Base-by-base conservation (phyloP, 176 grass and related monocot genomes). In the Cenchrus americanus region DNA sequence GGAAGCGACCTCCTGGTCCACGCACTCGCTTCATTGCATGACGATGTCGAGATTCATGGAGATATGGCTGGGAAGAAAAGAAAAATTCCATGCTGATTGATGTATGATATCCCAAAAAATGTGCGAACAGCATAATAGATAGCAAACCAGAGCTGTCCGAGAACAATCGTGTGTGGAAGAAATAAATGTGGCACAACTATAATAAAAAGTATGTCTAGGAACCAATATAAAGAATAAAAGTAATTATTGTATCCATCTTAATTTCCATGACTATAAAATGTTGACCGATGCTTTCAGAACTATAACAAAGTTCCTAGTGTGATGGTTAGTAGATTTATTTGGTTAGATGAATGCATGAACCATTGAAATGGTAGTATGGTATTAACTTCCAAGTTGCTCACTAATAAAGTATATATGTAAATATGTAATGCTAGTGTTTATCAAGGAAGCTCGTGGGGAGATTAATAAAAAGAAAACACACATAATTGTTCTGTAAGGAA, bases 1-100 rank as follows among this genome's bases (percentile, higher is more conserved):
- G 93, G 85, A 99, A 99, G 27, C 93, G 87, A 30, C 96, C 96
- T 50, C 96, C 93, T 13, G 89, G 90, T 88, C 96, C 96, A 60
- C 96, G 92, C 22, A 82, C 93, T 83, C 96, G 79, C 64, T 99
- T 96, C 93, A 99, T 92, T 51, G 96, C 96, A 55, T 99, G 96
- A 21, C 80, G 80, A 81, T 99, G 96, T 17, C 96, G 91, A 71
- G 96, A 99, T 73, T 99, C 96, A 26, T 99, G 93, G 62, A 99
- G 96, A 78, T 99, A 99, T 22, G 96, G 96, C 96, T 99, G 91
- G 41, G 40, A 82, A 34, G 60, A 43, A n/a, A 59, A 82, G n/a
- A 53, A 2, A 26, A 52, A 0, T 5, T 64, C 59, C 62, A 30
- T 10, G 1, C 14, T 84, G 19, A 41, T 42, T 5, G 8, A 69